Evolutionary conservation across 2,329 filamentous ascomycete genomes (phyloP), one percentile per base, ranked within the genome.

Genomic region (Aureobasidium sp.): DNA sequence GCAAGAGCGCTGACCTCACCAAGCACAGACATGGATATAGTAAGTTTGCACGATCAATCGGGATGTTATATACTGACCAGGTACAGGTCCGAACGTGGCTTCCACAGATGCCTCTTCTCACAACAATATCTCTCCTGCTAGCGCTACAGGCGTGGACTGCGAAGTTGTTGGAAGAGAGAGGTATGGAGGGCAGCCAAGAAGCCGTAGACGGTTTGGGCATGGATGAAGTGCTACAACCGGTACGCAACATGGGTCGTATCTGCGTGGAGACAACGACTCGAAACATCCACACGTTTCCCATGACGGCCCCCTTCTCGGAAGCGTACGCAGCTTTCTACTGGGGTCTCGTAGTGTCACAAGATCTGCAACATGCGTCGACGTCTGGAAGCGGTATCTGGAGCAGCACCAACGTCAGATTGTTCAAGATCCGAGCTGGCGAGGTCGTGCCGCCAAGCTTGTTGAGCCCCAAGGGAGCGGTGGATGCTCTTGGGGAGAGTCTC

Each of bases 301-400:
- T 94, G 17, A 92, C 96, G 70, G 87, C 90, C 88, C 90, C 0
- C 79, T 97, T 54, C 93, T 92, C 51, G 97, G 94, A 94, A 96
- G 97, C 72, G 90, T 96, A 73, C 93, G 90, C 5, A 79, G 97
- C 13, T 79, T 99, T 10, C 61, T 64, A 63, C 60, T 99, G 94
- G 94, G 87, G 90, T 17, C 89, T 96, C 67, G 85, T 96, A 57
- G 97, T 96, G 71, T 86, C 88, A 29, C 87, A 86, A 67, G 94
- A 99, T 75, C 90, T 96, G 85, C 85, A 91, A 61, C 84, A 93
- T 29, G 84, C 87, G 0, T 92, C 88, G 70, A 92, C 92, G 31
- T 92, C 89, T 2, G 89, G 67, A 31, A 67, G 92, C 33, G 93
- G 94, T 8, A 86, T 96, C 1, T 99, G 94, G 93, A 96, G 93